A percentile compares a stretch with the other conserved stretches of the same genome.
Evolutionary conservation across 495 filamentous ascomycete genomes (phyloP).

Genomic region (Penicillium pulvis): DNA sequence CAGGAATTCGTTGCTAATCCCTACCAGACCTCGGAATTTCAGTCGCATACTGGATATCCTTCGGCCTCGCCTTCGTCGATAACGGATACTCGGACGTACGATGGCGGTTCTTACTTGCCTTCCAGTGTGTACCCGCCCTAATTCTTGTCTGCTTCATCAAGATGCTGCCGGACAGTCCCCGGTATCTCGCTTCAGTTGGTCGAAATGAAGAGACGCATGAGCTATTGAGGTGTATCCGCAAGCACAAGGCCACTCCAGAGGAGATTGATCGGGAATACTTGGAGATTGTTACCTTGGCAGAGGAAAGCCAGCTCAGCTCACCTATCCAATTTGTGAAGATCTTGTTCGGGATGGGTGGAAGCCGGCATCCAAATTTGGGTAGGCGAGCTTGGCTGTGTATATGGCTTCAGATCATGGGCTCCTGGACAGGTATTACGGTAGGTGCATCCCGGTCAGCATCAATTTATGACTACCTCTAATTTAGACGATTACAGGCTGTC

Average conservation of each 20-base stretch:
- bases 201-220: constrained; percentile 16
- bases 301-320: constrained; percentile 38
- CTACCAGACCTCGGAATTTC: constrained; percentile 56
- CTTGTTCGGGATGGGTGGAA: constrained; percentile 34
- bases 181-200: constrained; percentile 1
- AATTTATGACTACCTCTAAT: background rate
- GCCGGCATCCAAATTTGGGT: constrained; percentile 34
- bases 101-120: constrained; percentile 8
- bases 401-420: constrained; percentile 57
- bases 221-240: constrained; percentile 31
- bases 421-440: constrained; percentile 54
- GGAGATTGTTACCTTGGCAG: constrained; percentile 39
- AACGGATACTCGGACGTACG: background rate
- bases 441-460: constrained; percentile 2
- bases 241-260: constrained; percentile 22
- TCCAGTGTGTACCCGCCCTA: background rate
- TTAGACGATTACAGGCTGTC: constrained; percentile 31
- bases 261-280: constrained; percentile 42
- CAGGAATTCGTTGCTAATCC: background rate
- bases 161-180: constrained; percentile 5
- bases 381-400: constrained; percentile 52
- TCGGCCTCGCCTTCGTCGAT: constrained; percentile 18
- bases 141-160: background rate
- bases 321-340: constrained; percentile 43
- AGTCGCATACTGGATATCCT: constrained; percentile 65